Evolutionary conservation across 2,329 filamentous ascomycete genomes (phyloP), one percentile per base, ranked within the genome.

Genomic region (Neurospora sp.): DNA sequence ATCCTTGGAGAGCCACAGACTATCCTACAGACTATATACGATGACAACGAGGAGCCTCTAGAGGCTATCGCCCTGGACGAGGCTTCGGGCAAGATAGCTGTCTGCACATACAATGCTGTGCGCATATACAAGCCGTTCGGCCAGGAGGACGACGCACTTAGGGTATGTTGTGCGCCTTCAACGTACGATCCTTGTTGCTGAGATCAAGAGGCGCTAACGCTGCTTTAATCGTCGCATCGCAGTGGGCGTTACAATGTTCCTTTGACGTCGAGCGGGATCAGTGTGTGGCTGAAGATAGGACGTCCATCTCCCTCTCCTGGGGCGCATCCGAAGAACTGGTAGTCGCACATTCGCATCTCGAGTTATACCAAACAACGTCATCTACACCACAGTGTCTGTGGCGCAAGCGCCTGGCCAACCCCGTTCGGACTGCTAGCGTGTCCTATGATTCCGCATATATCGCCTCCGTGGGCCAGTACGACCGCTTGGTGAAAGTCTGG

Each of bases 401-500:
- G 95, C 87, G 87, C 68, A 91, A 91, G 77, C 78, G 82, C 57
- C 83, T 98, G 6, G 90, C 94, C 2, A 93, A 87, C 76, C 85
- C 90, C 0, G 88, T 88, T 43, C 91, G 91, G 76, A 87, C 90
- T 70, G 93, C 93, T 2, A 83, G 86, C 8, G 89, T 97, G 74
- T 97, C 95, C 1, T 92, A 92, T 73, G 95, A 97, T 78, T 94
- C 92, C 12, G 89, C 90, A 23, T 89, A 97, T 71, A 92, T 98
- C 68, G 95, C 93, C 19, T 94, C 92, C 1, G 87, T 91, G 12
- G 91, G 93, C 57, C 83, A 85, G 67, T 88, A 92, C 77, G 96
- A 98, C 79, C 86, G 90, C 68, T 82, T 98, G 23, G 89, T 97
- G 74, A 98, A 99, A 81, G 87, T 98, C 75, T 99, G 96, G 96